Conservation (phyloP, 495 filamentous ascomycete genomes). For the Hyaloscypha bicolor region DNA sequence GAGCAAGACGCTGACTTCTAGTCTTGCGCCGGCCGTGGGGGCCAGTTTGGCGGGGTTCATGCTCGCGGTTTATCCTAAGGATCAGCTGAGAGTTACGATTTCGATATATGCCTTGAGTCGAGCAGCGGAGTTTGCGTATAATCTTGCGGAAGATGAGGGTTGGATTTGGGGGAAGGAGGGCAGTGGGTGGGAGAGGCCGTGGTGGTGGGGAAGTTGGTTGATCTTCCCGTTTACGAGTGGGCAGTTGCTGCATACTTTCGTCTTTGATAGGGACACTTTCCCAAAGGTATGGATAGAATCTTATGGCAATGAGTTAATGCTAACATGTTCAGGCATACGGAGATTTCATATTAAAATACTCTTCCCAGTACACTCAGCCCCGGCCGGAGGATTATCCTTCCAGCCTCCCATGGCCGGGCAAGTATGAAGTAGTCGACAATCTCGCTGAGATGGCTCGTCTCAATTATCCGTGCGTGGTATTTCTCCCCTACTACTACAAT, state of each 20-base stretch:
- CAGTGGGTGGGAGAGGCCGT: constrained; percentile 53
- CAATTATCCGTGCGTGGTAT: constrained; percentile 75
- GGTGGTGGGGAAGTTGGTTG: constrained; percentile 98
- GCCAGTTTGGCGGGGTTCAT: constrained; percentile 83
- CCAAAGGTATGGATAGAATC: constrained; percentile 50
- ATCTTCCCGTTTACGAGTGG: constrained; percentile 90
- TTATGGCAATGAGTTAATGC: not conserved
- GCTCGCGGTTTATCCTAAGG: constrained; percentile 74
- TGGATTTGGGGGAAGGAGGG: constrained; percentile 61
- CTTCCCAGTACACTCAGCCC: constrained; percentile 74
- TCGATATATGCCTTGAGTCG: constrained; percentile 78
- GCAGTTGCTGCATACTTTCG: constrained; percentile 86
- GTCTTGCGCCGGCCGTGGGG: constrained; percentile 83
- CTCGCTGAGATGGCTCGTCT: constrained; percentile 77
- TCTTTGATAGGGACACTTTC: constrained; percentile 91
- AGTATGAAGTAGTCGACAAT: constrained; percentile 77
- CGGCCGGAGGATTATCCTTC: constrained; percentile 70
- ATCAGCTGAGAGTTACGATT: constrained; percentile 76
- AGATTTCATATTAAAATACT: constrained; percentile 71
- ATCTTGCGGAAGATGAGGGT: constrained; percentile 77
- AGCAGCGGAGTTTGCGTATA: constrained; percentile 85
- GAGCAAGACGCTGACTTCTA: constrained; percentile 72
- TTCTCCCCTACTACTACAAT: not conserved
- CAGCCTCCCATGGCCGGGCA: constrained; percentile 70
- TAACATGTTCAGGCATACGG: constrained; percentile 57